phyloP scores from a whole-genome alignment of 1,139 yeast genomes.

The Nakaseomyces bracarensis region DNA sequence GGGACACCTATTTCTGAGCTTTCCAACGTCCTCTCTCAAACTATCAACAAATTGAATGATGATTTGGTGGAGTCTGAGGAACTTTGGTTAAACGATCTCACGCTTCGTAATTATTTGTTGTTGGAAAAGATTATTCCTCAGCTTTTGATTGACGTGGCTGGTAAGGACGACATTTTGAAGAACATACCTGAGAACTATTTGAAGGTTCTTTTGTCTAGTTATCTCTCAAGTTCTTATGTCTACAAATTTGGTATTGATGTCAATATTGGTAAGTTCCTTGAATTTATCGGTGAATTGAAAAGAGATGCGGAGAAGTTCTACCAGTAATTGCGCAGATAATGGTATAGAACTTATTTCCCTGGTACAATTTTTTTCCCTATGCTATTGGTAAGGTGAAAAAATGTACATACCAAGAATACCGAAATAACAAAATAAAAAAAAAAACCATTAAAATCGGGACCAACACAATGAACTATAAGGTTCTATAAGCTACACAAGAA shows the following conservation, averaged over 20 bases:
- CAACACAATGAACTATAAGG: no score
- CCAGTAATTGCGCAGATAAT: no score
- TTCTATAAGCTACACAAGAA: no score
- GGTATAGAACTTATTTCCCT: no score
- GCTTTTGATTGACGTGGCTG: slow-evolving; percentile 60
- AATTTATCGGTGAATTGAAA: slow-evolving; percentile 30
- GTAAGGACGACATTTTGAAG: slow-evolving; percentile 60
- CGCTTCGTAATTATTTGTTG: slow-evolving; percentile 70
- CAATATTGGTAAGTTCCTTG: slow-evolving; percentile 32
- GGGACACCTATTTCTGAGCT: slow-evolving; percentile 66
- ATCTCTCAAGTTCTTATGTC: slow-evolving; percentile 81
- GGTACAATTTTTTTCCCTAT: no score
- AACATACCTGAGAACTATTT: slow-evolving; percentile 86
- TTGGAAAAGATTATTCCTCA: slow-evolving; percentile 67
- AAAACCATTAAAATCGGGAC: no score
- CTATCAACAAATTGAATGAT: slow-evolving; percentile 84
- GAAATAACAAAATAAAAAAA: no score
- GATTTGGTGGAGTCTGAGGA: slow-evolving; percentile 76
- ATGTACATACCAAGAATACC: no score
- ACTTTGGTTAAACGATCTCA: slow-evolving; percentile 74
- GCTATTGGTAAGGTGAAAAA: no score
- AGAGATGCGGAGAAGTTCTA: slow-evolving; percentile 22
- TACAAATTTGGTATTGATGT: slow-evolving; percentile 72
- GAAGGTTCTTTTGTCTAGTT: slow-evolving; percentile 85
- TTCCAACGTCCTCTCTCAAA: slow-evolving; percentile 76